Evolutionary conservation across 2,329 filamentous ascomycete species (phyloP).

Genomic region (Aspergillus ruber): DNA sequence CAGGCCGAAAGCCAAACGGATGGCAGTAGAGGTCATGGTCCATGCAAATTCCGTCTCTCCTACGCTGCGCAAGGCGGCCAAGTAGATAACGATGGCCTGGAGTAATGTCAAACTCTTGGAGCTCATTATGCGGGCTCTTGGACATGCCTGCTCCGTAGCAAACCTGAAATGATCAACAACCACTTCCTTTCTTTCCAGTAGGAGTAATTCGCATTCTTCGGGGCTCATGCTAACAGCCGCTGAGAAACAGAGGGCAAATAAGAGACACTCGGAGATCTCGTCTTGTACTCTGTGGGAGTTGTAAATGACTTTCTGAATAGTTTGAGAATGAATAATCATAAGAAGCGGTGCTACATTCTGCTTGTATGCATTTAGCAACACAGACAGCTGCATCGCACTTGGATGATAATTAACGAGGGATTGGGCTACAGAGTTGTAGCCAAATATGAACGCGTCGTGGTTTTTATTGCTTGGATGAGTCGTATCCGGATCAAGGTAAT

Average conservation of each 20-base stretch:
- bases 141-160: slow-evolving; percentile 1
- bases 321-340: too few species aligned
- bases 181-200: too few species aligned
- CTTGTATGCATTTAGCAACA: slow-evolving; percentile 12
- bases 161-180: neutral
- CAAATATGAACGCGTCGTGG: neutral
- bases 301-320: slow-evolving; percentile 8
- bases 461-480: neutral
- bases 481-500: too few species aligned
- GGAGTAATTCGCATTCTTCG: slow-evolving; percentile 3
- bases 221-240: slow-evolving; percentile 11
- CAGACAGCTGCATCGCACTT: slow-evolving; percentile 1
- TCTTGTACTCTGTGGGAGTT: neutral
- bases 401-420: neutral
- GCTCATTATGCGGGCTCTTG: slow-evolving; percentile 10
- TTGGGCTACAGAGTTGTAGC: neutral
- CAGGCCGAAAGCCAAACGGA: slow-evolving; percentile 50
- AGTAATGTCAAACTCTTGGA: slow-evolving; percentile 6
- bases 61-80: slow-evolving; percentile 8
- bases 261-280: slow-evolving; percentile 5
- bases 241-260: slow-evolving; percentile 12
- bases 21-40: slow-evolving; percentile 46
- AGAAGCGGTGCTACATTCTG: slow-evolving; percentile 16
- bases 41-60: slow-evolving; percentile 37
- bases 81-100: slow-evolving; percentile 13